phyloP scores from a whole-genome alignment of 495 filamentous ascomycete genomes.

The Pseudoneurospora amorphoporcata region DNA sequence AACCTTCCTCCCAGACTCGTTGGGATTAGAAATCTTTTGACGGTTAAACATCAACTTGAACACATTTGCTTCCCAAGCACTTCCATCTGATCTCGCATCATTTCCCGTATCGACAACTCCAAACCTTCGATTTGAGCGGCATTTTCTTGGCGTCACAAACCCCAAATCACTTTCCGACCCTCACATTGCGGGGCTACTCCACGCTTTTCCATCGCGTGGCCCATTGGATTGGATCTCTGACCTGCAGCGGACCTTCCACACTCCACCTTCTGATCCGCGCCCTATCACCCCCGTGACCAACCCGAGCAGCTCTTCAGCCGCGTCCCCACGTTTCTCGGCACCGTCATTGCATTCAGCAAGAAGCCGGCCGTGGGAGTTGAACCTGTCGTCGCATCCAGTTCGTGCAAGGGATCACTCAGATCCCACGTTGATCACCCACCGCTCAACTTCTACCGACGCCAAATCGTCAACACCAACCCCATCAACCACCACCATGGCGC shows the following conservation, averaged over 20 bases:
- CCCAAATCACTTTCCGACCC: neutral
- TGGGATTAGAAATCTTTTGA: neutral
- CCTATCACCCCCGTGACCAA: conserved; percentile 12
- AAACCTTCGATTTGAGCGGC: neutral
- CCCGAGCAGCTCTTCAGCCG: conserved; percentile 3
- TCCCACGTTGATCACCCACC: conserved; percentile 4
- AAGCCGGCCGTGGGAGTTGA: neutral
- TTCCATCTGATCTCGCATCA: neutral
- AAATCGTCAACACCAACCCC: neutral
- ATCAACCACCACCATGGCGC: conserved; percentile 55
- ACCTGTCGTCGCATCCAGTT: neutral
- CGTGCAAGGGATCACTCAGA: neutral
- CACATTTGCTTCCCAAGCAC: neutral
- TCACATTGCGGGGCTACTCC: neutral
- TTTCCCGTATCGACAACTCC: neutral
- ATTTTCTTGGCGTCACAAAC: conserved; percentile 1
- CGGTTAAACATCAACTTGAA: neutral
- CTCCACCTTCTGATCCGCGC: conserved; percentile 4
- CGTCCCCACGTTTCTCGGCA: conserved; percentile 12
- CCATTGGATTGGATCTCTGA: conserved; percentile 7
- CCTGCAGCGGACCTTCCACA: conserved; percentile 11
- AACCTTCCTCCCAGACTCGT: neutral
- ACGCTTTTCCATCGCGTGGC: neutral
- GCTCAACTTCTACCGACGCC: conserved; percentile 6
- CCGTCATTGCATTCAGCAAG: conserved; percentile 2